Conservation (phyloP, 352 stramenopile genomes). For the Aphanomyces cochlioides region DNA sequence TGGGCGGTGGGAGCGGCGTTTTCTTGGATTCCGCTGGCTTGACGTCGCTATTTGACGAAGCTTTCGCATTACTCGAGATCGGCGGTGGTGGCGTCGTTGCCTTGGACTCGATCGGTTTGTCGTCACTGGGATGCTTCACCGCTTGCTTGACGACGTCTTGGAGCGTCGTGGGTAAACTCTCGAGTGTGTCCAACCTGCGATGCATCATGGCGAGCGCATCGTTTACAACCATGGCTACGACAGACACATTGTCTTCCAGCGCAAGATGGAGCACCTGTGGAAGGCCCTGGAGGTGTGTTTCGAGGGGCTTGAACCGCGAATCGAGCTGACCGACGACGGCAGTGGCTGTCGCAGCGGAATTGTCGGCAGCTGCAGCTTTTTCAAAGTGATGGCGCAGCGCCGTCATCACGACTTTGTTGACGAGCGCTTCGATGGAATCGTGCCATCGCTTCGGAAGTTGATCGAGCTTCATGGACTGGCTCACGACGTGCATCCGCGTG, state of each 20-base stretch:
- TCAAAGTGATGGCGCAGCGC: background rate
- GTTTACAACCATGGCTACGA: slow-evolving; percentile 19
- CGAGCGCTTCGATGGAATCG: background rate
- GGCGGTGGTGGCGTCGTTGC: background rate
- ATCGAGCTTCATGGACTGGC: background rate
- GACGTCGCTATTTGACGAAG: too few relatives aligned
- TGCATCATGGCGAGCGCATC: slow-evolving; percentile 13
- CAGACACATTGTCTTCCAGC: slow-evolving; percentile 15
- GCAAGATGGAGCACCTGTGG: slow-evolving; percentile 10
- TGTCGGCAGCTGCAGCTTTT: background rate
- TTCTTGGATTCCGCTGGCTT: background rate
- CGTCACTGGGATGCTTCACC: too few relatives aligned
- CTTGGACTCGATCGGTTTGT: too few relatives aligned
- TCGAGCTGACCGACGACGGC: background rate
- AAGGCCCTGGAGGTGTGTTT: background rate
- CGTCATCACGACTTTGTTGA: background rate
- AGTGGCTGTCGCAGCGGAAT: background rate
- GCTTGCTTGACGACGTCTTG: background rate
- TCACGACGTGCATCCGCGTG: background rate
- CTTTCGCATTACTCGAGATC: background rate
- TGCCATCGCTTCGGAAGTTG: background rate
- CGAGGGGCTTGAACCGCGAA: background rate
- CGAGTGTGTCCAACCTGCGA: background rate
- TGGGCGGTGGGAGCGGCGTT: background rate
- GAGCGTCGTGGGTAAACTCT: slow-evolving; percentile 1